Evolutionary conservation across 2,329 filamentous ascomycete genomes (phyloP), one percentile per base, ranked within the genome.

Genomic region (Periglandula ipomoeae): DNA sequence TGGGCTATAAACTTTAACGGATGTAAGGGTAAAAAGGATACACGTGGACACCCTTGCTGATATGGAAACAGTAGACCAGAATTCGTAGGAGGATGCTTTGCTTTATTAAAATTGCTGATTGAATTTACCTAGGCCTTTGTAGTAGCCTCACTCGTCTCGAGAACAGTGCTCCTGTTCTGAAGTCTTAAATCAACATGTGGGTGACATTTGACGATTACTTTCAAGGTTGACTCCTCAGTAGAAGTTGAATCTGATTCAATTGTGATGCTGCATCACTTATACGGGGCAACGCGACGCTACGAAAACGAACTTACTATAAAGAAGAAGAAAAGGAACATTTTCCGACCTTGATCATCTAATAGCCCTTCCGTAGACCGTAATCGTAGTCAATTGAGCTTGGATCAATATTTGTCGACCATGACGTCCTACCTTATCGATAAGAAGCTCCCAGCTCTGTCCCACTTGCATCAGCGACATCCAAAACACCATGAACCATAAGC

Each of bases 1-100:
- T 4, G 76, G 76, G n/a, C 68, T 79, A 41, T 79, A 58, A 41
- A 32, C 35, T 26, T 20, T 8, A 37, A 15, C 46, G 47, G 48
- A 47, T 30, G 38, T 26, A 37, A 45, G 35, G 39, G 34, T 41
- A 35, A 43, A 19, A 32, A 40, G 49, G 34, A 37, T 32, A 48
- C 15, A 32, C n/a, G 23, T 47, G 30, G 40, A 42, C 30, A 47
- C 38, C 38, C 34, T 22, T 47, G 44, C 48, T 50, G 44, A 47
- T 47, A 17, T 30, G 44, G 48, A 19, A 9, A 46, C 34, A 40
- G 32, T 47, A 27, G 39, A 35, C 39, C 20, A 26, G 40, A 41
- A 32, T 35, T 37, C 20, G 39, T 42, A 47, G 46, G 30, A 20
- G 30, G 39, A 34, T 32, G 24, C 22, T 44, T 34, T 44, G 5